Base-by-base conservation (phyloP, 202 grass and related monocot genomes). In the Panicum virgatum region DNA sequence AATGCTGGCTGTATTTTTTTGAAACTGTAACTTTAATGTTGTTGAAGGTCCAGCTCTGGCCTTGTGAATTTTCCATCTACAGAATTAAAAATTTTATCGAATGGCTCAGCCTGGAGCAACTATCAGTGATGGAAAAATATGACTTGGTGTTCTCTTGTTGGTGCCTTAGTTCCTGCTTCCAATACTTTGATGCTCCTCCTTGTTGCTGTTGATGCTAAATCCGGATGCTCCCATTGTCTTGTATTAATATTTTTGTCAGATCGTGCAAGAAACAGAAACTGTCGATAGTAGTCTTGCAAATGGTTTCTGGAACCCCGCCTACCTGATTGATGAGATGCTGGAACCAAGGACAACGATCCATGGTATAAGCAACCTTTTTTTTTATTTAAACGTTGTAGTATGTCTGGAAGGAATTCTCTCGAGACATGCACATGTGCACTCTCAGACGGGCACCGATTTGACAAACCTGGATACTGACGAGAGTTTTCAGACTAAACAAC, bases 1-100 rank as follows among this genome's bases (percentile, higher is more conserved):
- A 40, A 81, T 26, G 18, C 69, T 69, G 50, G 66, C 85, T 75
- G 27, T 73, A 59, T 62, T 77, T 93, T 77, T 93, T 83, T 12
- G 39, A 26, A 47, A 29, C 40, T 79, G 59, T 50, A 76, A 73
- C 51, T 88, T 84, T 36, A 60, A 86, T 27, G 40, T 57, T 85
- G 44, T 48, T 73, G 60, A 51, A 87, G 84, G 54, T 52, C 72
- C 58, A 86, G 74, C 47, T 65, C 62, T 60, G 80, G 69, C 72
- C 36, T 68, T 83, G 23, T 20, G 27, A 64, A 80, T 72, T 83
- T 86, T 82, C 47, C 60, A 25, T 50, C 58, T 43, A 80, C 60
- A 58, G 6, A 56, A 56, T 56, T 58, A 23, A 26, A 56, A 58
- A 25, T 25, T 25, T 25, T 58, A 12, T 23, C 14, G 30, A 44